These are phyloP conservation scores for Neonothopanus nambi DNA, from an alignment of 1,284 basidiomycete genomes.

Conservation along the genomic window DNA sequence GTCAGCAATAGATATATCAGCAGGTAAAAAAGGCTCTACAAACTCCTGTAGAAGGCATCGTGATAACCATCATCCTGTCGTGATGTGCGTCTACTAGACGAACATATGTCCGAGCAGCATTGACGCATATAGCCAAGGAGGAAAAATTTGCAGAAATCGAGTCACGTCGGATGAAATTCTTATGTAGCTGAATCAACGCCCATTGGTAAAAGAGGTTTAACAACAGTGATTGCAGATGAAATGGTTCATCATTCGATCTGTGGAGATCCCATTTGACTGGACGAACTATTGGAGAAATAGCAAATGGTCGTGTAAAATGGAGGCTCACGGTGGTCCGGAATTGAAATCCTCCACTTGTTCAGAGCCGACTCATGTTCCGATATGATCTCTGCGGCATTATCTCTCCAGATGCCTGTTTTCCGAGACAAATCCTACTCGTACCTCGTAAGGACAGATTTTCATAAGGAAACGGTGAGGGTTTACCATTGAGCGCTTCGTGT, in stretches of 20 bases:
- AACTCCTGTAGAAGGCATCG: conserved; percentile 13
- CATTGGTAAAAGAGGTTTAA: conserved; percentile 63
- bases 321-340: conserved; percentile 2
- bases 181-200: conserved; percentile 43
- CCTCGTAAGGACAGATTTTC: not conserved
- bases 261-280: conserved; percentile 64
- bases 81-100: conserved; percentile 34
- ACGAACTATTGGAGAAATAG: not conserved
- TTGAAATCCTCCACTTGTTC: conserved; percentile 1
- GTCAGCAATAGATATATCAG: too few species aligned
- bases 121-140: conserved; percentile 50
- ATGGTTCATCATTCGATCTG: conserved; percentile 39
- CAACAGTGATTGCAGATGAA: conserved; percentile 60
- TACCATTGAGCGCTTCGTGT: conserved; percentile 55
- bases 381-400: not conserved
- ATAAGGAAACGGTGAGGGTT: conserved; percentile 12
- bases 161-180: not conserved
- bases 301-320: not conserved
- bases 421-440: not conserved
- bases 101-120: conserved; percentile 45
- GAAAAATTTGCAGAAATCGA: conserved; percentile 30
- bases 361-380: conserved; percentile 6
- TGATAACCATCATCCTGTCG: conserved; percentile 3
- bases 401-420: not conserved
- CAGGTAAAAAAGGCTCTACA: not conserved